Conservation (phyloP, 805 yeast genomes). For the Naumovozyma baii region DNA sequence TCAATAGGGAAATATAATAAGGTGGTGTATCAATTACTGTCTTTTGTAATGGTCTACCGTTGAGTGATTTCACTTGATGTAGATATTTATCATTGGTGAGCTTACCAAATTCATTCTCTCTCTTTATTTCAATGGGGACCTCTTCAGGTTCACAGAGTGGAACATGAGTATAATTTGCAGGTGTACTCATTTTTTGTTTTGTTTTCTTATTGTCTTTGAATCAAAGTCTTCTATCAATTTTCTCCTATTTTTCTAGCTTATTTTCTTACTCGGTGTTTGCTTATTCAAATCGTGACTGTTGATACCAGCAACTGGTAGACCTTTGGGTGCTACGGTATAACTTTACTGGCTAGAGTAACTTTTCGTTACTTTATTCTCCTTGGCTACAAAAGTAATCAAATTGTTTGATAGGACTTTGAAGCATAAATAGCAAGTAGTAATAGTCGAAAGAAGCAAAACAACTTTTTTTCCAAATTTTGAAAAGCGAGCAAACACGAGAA, state of each 20-base stretch:
- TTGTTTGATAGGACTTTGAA: too few species aligned
- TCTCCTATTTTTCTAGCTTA: not conserved
- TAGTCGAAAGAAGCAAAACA: too few species aligned
- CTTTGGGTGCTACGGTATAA: too few species aligned
- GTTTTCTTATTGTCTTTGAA: too few species aligned
- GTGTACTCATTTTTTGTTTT: conserved; percentile 4
- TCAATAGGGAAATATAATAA: conserved; percentile 62
- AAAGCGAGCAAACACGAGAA: not conserved
- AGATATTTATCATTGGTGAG: conserved; percentile 56
- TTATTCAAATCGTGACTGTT: too few species aligned
- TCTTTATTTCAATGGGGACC: conserved; percentile 31
- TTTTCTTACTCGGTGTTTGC: too few species aligned
- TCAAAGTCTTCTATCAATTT: not conserved
- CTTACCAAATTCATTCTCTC: conserved; percentile 64
- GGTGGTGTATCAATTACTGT: conserved; percentile 79
- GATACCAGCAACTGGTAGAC: too few species aligned
- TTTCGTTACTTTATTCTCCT: too few species aligned
- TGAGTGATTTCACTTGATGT: conserved; percentile 49
- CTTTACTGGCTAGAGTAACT: too few species aligned
- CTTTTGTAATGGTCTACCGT: conserved; percentile 46
- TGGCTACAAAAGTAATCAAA: too few species aligned
- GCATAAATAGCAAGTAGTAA: too few species aligned
- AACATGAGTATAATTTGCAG: conserved; percentile 19
- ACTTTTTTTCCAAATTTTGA: not conserved
- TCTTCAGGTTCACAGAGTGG: conserved; percentile 31